Base-by-base conservation (phyloP, 768 basidiomycete genomes). In the Mycena vulgaris region DNA sequence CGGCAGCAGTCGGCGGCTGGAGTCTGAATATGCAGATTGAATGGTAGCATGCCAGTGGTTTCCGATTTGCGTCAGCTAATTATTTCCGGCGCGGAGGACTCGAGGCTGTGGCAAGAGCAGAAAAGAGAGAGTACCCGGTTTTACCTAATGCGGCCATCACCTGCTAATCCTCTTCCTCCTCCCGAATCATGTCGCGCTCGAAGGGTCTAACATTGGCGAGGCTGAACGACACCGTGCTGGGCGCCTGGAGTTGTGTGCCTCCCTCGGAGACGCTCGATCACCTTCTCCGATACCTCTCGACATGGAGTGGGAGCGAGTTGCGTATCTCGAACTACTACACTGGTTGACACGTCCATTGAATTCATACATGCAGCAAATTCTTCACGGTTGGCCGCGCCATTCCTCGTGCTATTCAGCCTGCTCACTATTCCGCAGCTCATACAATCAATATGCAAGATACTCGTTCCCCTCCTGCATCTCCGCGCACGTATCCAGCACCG, bases 281-380 rank as follows among this genome's bases (percentile, higher is more conserved):
- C 79, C 83, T 94, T 11, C 85, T 94, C 42, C 85, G 93, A 75
- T 95, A 89, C 77, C 83, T 95, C 60, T 90, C 92, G 63, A 93
- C 94, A 75, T 95, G 93, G 93, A 92, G 89, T 78, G 94, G 94
- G 30, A 94, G 89, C 88, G 95, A 96, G 94, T 95, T 84, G 83
- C 79, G 89, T 89, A 70, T 71, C 33, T 68, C 30, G 72, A 53
- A 56, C 57, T 62, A 53, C 49, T 57, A 16, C 49, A 30, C n/a
- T n/a, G n/a, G 42, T 37, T 25, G 51, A 27, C 27, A 33, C 51
- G 66, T 75, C 57, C 47, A 31, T 58, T 68, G 40, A 62, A 64
- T 63, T 56, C 67, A 40, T 55, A 37, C 60, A 42, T 76, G 28
- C 72, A 95, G 93, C 81, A 95, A 95, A 78, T 77, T 94, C 35